phyloP scores from a whole-genome alignment of 2,329 filamentous ascomycete species.

The Sphaerulina populicola region DNA sequence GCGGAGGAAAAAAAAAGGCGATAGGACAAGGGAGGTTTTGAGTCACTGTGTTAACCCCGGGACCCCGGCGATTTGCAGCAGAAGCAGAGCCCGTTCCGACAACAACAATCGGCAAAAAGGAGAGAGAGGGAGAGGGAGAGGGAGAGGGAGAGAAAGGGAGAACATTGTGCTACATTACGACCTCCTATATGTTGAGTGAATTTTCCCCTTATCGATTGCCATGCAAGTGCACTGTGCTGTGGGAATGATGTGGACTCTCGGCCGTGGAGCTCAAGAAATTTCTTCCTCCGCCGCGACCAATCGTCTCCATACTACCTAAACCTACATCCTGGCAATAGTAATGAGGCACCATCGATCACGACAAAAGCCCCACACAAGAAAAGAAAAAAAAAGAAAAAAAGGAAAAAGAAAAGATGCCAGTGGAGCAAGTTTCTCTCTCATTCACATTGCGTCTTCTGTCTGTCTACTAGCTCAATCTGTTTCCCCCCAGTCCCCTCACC shows the following conservation, averaged over 20 bases:
- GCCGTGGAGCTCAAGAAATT: not conserved
- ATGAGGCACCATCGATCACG: not conserved
- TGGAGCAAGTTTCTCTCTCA: not conserved
- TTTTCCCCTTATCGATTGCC: constrained; percentile 1
- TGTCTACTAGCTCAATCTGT: too few species aligned
- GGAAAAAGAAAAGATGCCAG: not conserved
- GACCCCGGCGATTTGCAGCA: too few species aligned
- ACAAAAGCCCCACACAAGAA: not conserved
- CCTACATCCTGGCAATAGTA: not conserved
- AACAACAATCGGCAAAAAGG: too few species aligned
- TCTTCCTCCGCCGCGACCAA: not conserved
- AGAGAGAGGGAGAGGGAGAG: not conserved
- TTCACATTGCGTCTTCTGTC: not conserved
- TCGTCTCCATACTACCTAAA: not conserved
- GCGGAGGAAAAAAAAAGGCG: too few species aligned
- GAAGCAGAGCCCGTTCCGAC: too few species aligned
- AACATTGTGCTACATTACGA: not conserved
- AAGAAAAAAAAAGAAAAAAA: too few species aligned
- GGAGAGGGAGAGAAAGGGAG: not conserved
- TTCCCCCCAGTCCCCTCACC: not conserved
- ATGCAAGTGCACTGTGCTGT: not conserved
- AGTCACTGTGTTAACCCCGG: too few species aligned
- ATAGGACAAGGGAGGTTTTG: too few species aligned
- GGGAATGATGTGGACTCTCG: not conserved
- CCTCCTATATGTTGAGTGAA: not conserved